Evolutionary conservation across 2,329 filamentous ascomycete species (phyloP).

Genomic region (Moelleriella libera): DNA sequence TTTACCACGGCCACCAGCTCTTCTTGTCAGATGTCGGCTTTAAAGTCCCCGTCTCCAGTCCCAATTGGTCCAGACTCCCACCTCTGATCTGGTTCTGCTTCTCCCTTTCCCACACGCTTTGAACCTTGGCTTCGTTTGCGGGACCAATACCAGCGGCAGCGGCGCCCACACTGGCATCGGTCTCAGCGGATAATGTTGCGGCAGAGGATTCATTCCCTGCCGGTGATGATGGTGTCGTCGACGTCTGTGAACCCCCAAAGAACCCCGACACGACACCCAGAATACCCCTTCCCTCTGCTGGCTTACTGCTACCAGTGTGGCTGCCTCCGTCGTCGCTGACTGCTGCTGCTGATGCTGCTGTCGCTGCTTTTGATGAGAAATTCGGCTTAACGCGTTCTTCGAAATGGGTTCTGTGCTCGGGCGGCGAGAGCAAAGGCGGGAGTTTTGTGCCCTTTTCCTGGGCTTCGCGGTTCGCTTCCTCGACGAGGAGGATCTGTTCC

Average conservation of each 20-base stretch:
- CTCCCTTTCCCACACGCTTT: slow-evolving; percentile 32
- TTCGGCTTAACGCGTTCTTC: slow-evolving; percentile 19
- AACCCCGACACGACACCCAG: slow-evolving; percentile 19
- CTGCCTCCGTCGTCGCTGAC: too few species aligned
- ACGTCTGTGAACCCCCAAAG: slow-evolving; percentile 9
- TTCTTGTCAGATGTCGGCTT: slow-evolving; percentile 23
- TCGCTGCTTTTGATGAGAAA: slow-evolving; percentile 11
- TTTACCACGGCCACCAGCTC: slow-evolving; percentile 32
- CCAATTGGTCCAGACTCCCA: slow-evolving; percentile 36
- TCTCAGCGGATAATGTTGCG: too few species aligned
- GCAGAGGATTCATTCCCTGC: slow-evolving; percentile 4
- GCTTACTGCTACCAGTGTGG: not conserved
- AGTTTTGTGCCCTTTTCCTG: slow-evolving; percentile 29
- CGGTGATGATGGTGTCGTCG: slow-evolving; percentile 4
- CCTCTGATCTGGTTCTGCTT: slow-evolving; percentile 34
- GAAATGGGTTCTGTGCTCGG: slow-evolving; percentile 22
- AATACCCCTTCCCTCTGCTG: slow-evolving; percentile 18
- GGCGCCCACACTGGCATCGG: not conserved
- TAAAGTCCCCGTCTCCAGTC: slow-evolving; percentile 17
- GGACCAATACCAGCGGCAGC: slow-evolving; percentile 8
- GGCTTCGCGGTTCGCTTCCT: slow-evolving; percentile 38
- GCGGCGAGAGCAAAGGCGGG: slow-evolving; percentile 34
- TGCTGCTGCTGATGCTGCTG: too few species aligned
- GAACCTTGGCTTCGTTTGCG: slow-evolving; percentile 22
- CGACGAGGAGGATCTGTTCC: slow-evolving; percentile 41